Percentiles rank a stretch among this genome's conserved stretches.
Evolutionary conservation across 2,329 filamentous ascomycete genomes (phyloP).

Genomic region (Ascochyta viciae-villosae): DNA sequence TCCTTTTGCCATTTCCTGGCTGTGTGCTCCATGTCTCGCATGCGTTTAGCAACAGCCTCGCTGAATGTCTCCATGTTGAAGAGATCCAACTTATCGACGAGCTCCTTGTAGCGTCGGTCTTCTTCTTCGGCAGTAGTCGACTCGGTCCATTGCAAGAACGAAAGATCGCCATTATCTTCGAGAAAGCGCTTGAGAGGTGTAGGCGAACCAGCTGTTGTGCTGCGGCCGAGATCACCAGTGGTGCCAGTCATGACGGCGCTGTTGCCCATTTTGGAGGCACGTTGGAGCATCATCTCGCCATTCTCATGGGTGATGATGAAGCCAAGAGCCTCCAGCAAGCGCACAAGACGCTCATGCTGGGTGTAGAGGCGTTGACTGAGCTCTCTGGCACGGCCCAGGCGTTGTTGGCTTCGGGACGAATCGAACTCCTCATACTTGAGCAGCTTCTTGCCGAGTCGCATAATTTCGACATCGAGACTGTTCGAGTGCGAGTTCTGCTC

Average conservation of each 20-base stretch:
- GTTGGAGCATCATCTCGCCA: constrained; percentile 76
- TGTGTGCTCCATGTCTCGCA: constrained; percentile 92
- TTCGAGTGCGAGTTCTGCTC: constrained; percentile 78
- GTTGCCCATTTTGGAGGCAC: constrained; percentile 64
- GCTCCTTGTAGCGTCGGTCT: constrained; percentile 75
- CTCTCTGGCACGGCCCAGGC: constrained; percentile 78
- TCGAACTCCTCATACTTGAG: constrained; percentile 57
- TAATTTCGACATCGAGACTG: constrained; percentile 77
- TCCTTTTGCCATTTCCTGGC: constrained; percentile 94
- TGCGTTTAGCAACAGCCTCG: constrained; percentile 84
- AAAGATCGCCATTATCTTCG: constrained; percentile 70
- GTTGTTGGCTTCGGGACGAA: constrained; percentile 68
- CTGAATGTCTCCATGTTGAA: constrained; percentile 87
- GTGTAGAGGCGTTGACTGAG: constrained; percentile 82
- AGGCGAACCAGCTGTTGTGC: constrained; percentile 62
- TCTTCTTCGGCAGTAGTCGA: constrained; percentile 71
- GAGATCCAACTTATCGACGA: constrained; percentile 73
- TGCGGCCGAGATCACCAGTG: constrained; percentile 54
- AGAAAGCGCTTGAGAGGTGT: constrained; percentile 63
- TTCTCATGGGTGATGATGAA: constrained; percentile 80
- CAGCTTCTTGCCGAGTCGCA: constrained; percentile 70
- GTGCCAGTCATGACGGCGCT: constrained; percentile 55
- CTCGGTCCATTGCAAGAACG: constrained; percentile 83
- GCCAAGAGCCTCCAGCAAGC: constrained; percentile 84
- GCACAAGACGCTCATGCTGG: constrained; percentile 83